Conservation (phyloP, 2,329 filamentous ascomycete genomes). For the Ambrosiella xylebori region DNA sequence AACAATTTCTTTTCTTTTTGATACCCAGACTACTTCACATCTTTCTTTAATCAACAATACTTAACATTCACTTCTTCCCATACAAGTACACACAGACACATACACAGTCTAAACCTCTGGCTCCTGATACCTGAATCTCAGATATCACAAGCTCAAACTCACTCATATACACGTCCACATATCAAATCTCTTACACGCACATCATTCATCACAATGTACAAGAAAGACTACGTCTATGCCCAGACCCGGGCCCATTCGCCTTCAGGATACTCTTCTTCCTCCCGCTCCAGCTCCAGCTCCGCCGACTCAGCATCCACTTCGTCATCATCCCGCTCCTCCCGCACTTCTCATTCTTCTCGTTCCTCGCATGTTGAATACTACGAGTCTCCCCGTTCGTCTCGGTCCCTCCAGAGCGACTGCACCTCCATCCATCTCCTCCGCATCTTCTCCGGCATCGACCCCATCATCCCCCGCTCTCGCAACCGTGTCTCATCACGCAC, state of each 20-base stretch:
- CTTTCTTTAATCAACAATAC: too few species aligned
- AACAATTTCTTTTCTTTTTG: background rate
- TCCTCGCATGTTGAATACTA: background rate
- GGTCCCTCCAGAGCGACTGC: slow-evolving; percentile 5
- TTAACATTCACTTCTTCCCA: too few species aligned
- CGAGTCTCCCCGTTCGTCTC: background rate
- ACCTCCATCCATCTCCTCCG: slow-evolving; percentile 10
- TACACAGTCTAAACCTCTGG: background rate
- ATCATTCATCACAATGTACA: slow-evolving; percentile 3
- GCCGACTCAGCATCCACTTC: background rate
- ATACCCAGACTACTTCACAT: background rate
- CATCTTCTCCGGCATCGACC: slow-evolving; percentile 13
- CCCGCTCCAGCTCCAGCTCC: slow-evolving; percentile 1
- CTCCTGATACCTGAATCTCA: background rate
- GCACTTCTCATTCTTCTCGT: background rate
- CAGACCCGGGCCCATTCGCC: background rate
- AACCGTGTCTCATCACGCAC: slow-evolving; percentile 1
- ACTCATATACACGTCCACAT: background rate
- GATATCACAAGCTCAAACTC: background rate
- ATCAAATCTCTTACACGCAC: background rate
- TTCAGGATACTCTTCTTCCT: slow-evolving; percentile 4
- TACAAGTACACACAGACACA: background rate
- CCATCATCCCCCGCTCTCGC: slow-evolving; percentile 8
- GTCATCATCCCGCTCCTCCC: background rate
- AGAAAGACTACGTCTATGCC: background rate